These are phyloP conservation scores for Volvox reticuliferus DNA, from an alignment of 139 green algal genomes.

Conservation along the genomic window DNA sequence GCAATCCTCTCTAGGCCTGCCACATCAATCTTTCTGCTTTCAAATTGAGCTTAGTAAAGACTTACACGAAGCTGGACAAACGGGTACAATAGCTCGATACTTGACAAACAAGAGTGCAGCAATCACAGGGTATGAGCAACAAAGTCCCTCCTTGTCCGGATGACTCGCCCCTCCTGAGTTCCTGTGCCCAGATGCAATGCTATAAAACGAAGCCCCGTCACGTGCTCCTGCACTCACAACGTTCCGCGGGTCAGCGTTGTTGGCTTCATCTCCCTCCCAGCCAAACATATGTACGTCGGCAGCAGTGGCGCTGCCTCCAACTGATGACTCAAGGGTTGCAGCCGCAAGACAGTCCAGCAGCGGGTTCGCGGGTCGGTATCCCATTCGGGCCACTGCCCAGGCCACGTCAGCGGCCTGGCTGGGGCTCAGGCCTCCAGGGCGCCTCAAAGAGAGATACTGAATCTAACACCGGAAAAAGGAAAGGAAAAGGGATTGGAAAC, in stretches of 20 bases:
- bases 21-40: too few species aligned
- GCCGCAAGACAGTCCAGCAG: constrained; percentile 8
- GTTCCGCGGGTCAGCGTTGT: background rate
- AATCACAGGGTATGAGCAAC: too few species aligned
- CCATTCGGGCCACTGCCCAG: constrained; percentile 5
- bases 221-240: background rate
- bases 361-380: constrained; percentile 19
- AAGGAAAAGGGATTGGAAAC: too few species aligned
- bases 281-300: too few species aligned
- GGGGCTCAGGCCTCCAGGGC: background rate
- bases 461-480: background rate
- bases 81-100: too few species aligned
- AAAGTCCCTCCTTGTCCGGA: too few species aligned
- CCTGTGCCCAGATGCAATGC: too few species aligned
- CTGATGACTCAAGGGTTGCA: background rate
- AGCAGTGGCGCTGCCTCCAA: background rate
- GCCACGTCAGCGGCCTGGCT: constrained; percentile 18
- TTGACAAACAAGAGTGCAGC: too few species aligned
- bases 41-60: too few species aligned
- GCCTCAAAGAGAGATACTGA: background rate
- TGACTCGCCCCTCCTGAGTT: too few species aligned
- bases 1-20: too few species aligned
- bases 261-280: background rate
- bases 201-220: background rate
- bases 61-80: too few species aligned